Base-by-base conservation (phyloP, 1,284 basidiomycete species). In the Pyrrhoderma lamaoense region DNA sequence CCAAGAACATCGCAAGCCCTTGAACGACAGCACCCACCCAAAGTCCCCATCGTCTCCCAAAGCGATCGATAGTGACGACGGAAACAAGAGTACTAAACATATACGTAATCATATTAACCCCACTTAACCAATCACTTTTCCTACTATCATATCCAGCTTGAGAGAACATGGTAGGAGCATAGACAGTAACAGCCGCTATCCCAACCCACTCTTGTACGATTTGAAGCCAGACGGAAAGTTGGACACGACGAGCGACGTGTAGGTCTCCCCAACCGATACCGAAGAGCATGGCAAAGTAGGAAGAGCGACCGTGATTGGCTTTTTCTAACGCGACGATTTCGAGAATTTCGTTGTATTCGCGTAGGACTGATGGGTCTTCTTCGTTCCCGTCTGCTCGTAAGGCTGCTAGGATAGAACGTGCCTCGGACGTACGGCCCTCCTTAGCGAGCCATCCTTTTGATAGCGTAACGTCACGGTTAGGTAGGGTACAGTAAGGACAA, bases 201-300 rank as follows among this genome's bases (percentile, higher is more conserved):
- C 74, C 74, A 16, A 70, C 69, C 73, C 74, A 74, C 70, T 75
- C 73, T 56, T 76, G 74, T 8, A 76, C 59, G 48, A 76, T 75
- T 58, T 76, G 74, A 46, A 76, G 60, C 74, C 74, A 76, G 48
- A 76, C 63, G 7, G 70, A 70, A 38, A 76, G 61, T 59, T 75
- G 73, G 3, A 75, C 72, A 11, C 73, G 64, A 8, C 74, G 65
- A 4, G 73, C 71, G 42, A 76, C 66, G 59, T 75, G 72, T 21
- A 74, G 56, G 42, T 72, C 66, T 19, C 66, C 69, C 49, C 68
- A 70, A 42, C 69, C 68, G 37, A 62, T 69, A 1, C 72, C 72
- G 64, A 70, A 72, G 62, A 75, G 70, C 73, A 75, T 75, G 18
- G 69, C 64, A 61, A 71, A 64, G 59, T 75, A 75, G 9, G 65